Percentiles rank a stretch among this genome's conserved stretches.
phyloP scores from a whole-genome alignment of 2,329 filamentous ascomycete genomes.

The Penicillium paneum region DNA sequence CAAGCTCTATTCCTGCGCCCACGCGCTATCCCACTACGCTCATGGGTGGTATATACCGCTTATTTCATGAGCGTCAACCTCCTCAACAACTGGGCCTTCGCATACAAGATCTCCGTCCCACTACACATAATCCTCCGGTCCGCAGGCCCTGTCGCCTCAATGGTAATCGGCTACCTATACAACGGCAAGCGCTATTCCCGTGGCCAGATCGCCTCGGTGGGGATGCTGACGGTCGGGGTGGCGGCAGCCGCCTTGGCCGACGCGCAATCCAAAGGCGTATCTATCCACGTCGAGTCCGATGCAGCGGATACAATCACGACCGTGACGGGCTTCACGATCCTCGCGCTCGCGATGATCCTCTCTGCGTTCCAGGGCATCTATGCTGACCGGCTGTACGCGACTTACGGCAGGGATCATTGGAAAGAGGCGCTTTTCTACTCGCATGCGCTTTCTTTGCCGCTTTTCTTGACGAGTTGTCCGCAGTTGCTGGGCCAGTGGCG shows the following conservation, averaged over 20 bases:
- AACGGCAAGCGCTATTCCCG: conserved; percentile 75
- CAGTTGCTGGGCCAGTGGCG: conserved; percentile 38
- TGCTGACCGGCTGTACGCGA: conserved; percentile 82
- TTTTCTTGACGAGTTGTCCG: conserved; percentile 41
- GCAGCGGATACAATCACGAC: conserved; percentile 34
- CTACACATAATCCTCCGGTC: conserved; percentile 95
- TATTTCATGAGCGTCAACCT: conserved; percentile 94
- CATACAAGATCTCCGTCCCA: conserved; percentile 92
- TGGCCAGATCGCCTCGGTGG: conserved; percentile 76
- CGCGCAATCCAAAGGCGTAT: conserved; percentile 68
- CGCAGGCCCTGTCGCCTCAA: conserved; percentile 92
- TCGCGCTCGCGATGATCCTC: conserved; percentile 83
- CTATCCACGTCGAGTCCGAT: conserved; percentile 36
- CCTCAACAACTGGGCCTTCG: conserved; percentile 96
- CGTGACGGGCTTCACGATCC: conserved; percentile 68
- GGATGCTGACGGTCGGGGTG: conserved; percentile 80
- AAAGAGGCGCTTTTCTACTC: conserved; percentile 96
- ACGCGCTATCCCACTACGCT: conserved; percentile 75
- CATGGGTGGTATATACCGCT: conserved; percentile 84
- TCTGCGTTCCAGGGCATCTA: conserved; percentile 95
- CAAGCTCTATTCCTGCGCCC: conserved; percentile 70
- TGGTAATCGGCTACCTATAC: conserved; percentile 81
- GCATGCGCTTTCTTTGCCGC: conserved; percentile 50
- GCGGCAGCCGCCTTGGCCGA: conserved; percentile 87
- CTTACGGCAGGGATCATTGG: conserved; percentile 80